These are phyloP conservation scores for Aristolochia fimbriata DNA, from an alignment of 164 flowering plant genomes.

Conservation along the genomic window DNA sequence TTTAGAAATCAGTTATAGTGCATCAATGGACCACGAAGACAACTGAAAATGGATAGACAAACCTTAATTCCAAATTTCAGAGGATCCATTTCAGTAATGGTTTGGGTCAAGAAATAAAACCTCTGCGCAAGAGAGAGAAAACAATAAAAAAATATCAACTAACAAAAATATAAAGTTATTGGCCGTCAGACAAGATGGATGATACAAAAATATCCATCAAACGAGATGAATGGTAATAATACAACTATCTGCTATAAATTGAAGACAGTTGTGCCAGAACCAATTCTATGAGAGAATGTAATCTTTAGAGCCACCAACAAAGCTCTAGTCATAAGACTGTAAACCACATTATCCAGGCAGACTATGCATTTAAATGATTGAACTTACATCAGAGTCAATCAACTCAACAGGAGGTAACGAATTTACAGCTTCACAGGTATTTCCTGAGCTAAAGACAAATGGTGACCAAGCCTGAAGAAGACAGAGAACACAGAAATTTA, in stretches of 20 bases:
- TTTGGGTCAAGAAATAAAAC: constrained; percentile 41
- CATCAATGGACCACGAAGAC: not conserved
- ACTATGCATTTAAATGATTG: not conserved
- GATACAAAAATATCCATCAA: too few species aligned
- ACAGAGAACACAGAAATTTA: not conserved
- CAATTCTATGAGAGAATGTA: too few species aligned
- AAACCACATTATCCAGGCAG: too few species aligned
- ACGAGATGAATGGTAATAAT: too few species aligned
- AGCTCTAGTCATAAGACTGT: too few species aligned
- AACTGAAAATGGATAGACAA: not conserved
- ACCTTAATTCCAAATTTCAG: constrained; percentile 30
- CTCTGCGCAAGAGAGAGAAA: constrained; percentile 2
- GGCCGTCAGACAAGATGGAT: too few species aligned
- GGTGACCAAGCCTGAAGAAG: constrained; percentile 75
- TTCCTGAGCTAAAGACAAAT: constrained; percentile 33
- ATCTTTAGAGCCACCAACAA: not conserved
- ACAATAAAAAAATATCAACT: not conserved
- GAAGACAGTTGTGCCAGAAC: too few species aligned
- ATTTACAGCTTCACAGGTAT: constrained; percentile 20
- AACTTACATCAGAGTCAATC: constrained; percentile 50
- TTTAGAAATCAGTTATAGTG: not conserved
- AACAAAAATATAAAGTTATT: not conserved
- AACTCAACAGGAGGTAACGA: constrained; percentile 16
- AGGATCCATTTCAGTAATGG: constrained; percentile 14
- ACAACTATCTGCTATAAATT: not conserved